Evolutionary conservation across 2,329 filamentous ascomycete species (phyloP).

Genomic region (Cadophora gregata): DNA sequence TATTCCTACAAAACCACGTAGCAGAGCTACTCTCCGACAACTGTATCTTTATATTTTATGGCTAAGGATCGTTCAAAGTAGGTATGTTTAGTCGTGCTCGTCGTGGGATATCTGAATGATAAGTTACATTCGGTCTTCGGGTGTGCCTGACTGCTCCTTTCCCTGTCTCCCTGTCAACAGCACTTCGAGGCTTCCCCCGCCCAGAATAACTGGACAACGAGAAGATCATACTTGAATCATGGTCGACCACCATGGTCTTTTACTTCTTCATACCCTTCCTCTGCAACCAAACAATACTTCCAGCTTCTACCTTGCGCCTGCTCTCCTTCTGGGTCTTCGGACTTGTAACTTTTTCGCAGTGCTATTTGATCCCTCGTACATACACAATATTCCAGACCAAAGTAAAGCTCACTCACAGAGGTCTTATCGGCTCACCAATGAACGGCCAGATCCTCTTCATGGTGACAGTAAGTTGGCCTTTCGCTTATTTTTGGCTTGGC

Average conservation of each 20-base stretch:
- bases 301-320: constrained; percentile 45
- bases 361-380: constrained; percentile 24
- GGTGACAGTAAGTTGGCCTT: constrained; percentile 33
- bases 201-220: too few species aligned
- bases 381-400: background rate
- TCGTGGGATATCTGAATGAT: constrained; percentile 43
- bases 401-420: constrained; percentile 17
- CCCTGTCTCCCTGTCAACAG: too few species aligned
- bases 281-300: constrained; percentile 41
- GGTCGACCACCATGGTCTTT: constrained; percentile 51
- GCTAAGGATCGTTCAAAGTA: constrained; percentile 45
- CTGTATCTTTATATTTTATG: constrained; percentile 44
- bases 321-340: constrained; percentile 33
- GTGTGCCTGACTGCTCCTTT: constrained; percentile 23
- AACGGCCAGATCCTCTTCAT: constrained; percentile 34
- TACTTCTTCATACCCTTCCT: constrained; percentile 44
- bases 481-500: constrained; percentile 36
- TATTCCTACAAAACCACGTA: constrained; percentile 46
- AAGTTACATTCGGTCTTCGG: constrained; percentile 43
- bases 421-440: constrained; percentile 36
- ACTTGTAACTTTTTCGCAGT: constrained; percentile 37
- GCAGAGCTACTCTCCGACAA: constrained; percentile 32
- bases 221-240: constrained; percentile 16
- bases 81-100: constrained; percentile 38
- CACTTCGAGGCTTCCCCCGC: too few species aligned